These are phyloP conservation scores for Pseudocercospora ulei DNA, from an alignment of 2,329 filamentous ascomycete genomes.

Conservation along the genomic window DNA sequence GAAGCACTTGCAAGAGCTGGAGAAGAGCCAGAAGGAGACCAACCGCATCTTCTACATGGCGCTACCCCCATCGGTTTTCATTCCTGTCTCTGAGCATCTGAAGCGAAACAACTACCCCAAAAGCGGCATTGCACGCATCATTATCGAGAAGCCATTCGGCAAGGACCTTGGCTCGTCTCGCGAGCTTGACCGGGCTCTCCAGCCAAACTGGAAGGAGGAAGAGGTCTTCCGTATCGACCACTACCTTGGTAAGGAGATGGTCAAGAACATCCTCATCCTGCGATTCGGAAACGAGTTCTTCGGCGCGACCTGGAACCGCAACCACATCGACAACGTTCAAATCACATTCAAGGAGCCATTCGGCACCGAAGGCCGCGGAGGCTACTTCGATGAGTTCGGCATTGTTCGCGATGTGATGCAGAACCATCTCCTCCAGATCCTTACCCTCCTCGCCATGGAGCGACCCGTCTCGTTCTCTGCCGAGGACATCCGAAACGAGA, in stretches of 20 bases:
- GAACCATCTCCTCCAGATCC: constrained; percentile 93
- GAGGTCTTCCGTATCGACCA: constrained; percentile 99
- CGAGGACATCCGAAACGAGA: constrained; percentile 97
- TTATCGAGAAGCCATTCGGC: constrained; percentile 98
- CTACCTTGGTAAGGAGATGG: constrained; percentile 99
- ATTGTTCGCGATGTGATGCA: constrained; percentile 99
- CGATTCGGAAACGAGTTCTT: constrained; percentile 99
- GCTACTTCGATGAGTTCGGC: constrained; percentile 98
- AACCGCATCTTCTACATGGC: constrained; percentile 99
- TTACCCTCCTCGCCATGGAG: constrained; percentile 96
- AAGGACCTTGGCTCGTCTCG: constrained; percentile 92
- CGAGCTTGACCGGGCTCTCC: constrained; percentile 85
- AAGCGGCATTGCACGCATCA: constrained; percentile 82
- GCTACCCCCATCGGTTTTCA: constrained; percentile 93
- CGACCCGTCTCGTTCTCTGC: constrained; percentile 95
- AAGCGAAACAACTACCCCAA: constrained; percentile 95
- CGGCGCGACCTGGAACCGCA: constrained; percentile 95
- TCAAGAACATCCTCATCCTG: constrained; percentile 98
- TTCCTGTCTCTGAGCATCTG: constrained; percentile 89
- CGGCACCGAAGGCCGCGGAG: constrained; percentile 91
- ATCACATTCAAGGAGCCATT: constrained; percentile 99
- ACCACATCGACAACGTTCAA: constrained; percentile 98
- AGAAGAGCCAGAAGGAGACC: constrained; percentile 70
- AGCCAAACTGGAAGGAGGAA: constrained; percentile 97
- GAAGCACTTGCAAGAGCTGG: constrained; percentile 74